Conservation (phyloP, 2,329 filamentous ascomycete species). For the Fusarium dlaminii region DNA sequence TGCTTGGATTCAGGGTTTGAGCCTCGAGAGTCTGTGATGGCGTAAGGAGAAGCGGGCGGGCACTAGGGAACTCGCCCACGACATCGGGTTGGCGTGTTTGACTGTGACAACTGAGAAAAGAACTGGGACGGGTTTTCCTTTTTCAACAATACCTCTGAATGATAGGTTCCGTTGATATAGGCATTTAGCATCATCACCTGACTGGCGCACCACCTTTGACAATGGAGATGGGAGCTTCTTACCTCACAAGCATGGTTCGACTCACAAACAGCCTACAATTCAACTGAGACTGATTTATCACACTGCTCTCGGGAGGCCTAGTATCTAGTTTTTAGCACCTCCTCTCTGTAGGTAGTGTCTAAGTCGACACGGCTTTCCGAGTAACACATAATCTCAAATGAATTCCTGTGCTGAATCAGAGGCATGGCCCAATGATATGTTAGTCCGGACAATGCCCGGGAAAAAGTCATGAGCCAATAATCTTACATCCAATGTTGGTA, state of each 20-base stretch:
- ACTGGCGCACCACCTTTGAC: background rate
- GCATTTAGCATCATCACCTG: background rate
- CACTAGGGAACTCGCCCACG: conserved; percentile 41
- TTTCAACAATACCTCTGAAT: background rate
- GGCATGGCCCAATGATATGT: conserved; percentile 6
- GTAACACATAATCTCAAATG: background rate
- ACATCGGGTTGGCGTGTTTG: conserved; percentile 31
- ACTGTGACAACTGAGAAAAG: background rate
- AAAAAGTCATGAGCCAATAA: conserved; percentile 16
- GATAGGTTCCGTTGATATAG: background rate
- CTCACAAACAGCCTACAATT: background rate
- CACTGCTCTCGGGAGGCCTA: background rate
- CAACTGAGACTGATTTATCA: background rate
- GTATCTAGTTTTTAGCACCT: background rate
- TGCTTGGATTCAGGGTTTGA: background rate
- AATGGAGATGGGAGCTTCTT: background rate
- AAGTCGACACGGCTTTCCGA: background rate
- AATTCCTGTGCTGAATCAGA: conserved; percentile 5
- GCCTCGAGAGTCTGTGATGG: conserved; percentile 17
- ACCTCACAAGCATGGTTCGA: background rate
- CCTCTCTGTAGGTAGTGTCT: background rate
- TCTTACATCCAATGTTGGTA: conserved; percentile 22
- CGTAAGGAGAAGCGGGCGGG: conserved; percentile 31
- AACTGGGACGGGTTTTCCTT: background rate
- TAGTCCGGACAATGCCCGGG: background rate